Base-by-base conservation (phyloP, 2,329 filamentous ascomycete species). In the Alternaria triticina region DNA sequence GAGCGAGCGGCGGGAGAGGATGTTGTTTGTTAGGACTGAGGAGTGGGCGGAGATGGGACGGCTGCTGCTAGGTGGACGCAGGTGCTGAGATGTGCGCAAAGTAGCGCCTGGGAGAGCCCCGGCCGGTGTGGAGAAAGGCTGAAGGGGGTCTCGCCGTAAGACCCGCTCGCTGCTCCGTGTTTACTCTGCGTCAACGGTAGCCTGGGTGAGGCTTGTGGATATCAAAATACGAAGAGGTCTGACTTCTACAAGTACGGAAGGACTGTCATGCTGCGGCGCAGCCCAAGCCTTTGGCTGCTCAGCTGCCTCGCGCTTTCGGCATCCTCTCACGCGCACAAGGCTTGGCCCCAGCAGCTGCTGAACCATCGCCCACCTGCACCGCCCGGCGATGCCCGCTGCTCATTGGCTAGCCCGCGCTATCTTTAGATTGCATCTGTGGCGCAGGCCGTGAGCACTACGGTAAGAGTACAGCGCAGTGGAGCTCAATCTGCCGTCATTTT, bases 41-140 rank as follows among this genome's bases (percentile, higher is more conserved):
- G 22, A 33, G 40, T 30, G 22, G 13, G 22, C 33, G 30, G 43
- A 20, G 59, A 54, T 54, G 54, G 55, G 12, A 51, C 30, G 40
- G 47, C 27, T 52, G 51, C 52, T 47, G 51, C 17, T 23, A 43
- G 28, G 47, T 28, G 13, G 5, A 33, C 20, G 20, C 25, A 30
- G 28, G 28, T 50, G 50, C 43, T 57, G 49, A 23, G 55, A 46
- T 61, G 64, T 55, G 57, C 59, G 54, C 49, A 49, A 59, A 59
- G 64, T 67, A 61, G 64, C 57, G 61, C 58, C 58, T 64, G 54
- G 28, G 30, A 54, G 44, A 47, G 54, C 36, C 47, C 56, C 57
- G 58, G 50, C 60, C 58, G 36, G 40, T 66, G 66, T 69, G 67
- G 67, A 65, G 65, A 59, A 66, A 44, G 64, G 64, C 64, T 66